These are phyloP conservation scores for Hyaloperonospora brassicae DNA, from an alignment of 352 stramenopile genomes.

Conservation along the genomic window DNA sequence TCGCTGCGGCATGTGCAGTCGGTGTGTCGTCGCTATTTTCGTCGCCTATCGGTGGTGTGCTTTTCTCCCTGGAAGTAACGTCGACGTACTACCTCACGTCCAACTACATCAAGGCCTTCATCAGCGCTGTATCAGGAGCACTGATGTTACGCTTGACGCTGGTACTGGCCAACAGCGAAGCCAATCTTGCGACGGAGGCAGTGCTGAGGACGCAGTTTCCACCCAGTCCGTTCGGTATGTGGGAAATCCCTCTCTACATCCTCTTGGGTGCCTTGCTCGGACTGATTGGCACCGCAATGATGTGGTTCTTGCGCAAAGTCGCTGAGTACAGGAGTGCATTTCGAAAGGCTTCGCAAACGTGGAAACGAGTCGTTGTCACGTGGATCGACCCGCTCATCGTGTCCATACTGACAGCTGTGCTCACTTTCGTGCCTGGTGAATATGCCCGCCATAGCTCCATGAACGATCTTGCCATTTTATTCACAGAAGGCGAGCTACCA, in stretches of 20 bases:
- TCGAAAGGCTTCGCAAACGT: slow-evolving; percentile 33
- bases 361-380: slow-evolving; percentile 44
- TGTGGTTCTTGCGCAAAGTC: slow-evolving; percentile 51
- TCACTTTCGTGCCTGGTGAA: slow-evolving; percentile 66
- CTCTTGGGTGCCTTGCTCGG: slow-evolving; percentile 55
- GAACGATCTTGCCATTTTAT: slow-evolving; percentile 53
- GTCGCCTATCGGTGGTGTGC: slow-evolving; percentile 88
- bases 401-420: slow-evolving; percentile 47
- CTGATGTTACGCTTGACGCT: slow-evolving; percentile 71
- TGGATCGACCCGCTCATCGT: slow-evolving; percentile 65
- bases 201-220: slow-evolving; percentile 49
- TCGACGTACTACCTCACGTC: slow-evolving; percentile 85
- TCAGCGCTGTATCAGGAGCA: slow-evolving; percentile 67
- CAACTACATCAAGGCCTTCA: slow-evolving; percentile 88
- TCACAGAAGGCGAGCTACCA: slow-evolving; percentile 42
- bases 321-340: slow-evolving; percentile 32
- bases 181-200: slow-evolving; percentile 35
- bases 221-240: slow-evolving; percentile 47
- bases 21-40: slow-evolving; percentile 91
- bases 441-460: slow-evolving; percentile 53
- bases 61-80: slow-evolving; percentile 93
- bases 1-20: slow-evolving; percentile 87
- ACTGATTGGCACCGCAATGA: slow-evolving; percentile 43
- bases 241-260: slow-evolving; percentile 66
- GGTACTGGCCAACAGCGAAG: slow-evolving; percentile 47